Conservation (phyloP, 129 eudicot species). For the carrot (Daucus carota) region DH1_v3.0 NC_030382.2:49159501-49160000, state of each 20-base stretch:
- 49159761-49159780: neutral
- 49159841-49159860: neutral
- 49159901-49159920: neutral
- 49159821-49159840: neutral
- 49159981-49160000: neutral
- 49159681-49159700: neutral
- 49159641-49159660: too few relatives aligned
- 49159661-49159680: too few relatives aligned
- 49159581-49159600: neutral
- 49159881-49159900: neutral
- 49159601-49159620: neutral
- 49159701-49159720: neutral
- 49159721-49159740: neutral
- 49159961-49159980: neutral
- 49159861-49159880: neutral
- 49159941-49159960: neutral
- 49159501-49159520: conserved; percentile 97
- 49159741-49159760: neutral
- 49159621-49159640: too few relatives aligned
- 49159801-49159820: neutral
- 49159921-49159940: neutral
- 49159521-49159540: conserved; percentile 47
- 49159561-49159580: too few relatives aligned
- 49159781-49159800: neutral
- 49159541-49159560: neutral